Evolutionary conservation across 129 eudicot species (phyloP), one percentile per base, ranked within the genome.

Genomic region (Apium graveolens): DNA sequence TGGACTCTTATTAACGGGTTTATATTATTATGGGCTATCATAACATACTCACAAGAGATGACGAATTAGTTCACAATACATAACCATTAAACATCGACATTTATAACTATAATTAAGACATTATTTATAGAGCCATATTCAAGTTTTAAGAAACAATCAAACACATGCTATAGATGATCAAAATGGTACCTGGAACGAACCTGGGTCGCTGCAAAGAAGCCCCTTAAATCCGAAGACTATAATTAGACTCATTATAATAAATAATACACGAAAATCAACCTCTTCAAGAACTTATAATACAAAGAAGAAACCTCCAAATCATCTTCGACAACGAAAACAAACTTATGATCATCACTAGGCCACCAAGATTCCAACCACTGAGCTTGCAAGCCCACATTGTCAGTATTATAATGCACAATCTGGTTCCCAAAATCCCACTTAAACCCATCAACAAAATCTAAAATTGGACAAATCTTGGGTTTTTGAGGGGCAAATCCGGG

Each of bases 301-400:
- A 95, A 78, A 17, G 94, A 92, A 7, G 98, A 91, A 76, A 95
- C 82, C 83, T 95, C 97, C 57, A 95, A 80, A 87, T 91, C 98
- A 85, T 95, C 98, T 79, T 95, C 97, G 42, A 70, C 97, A 75
- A 95, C 94, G 83, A 95, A 95, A 0, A 91, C 94, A 83, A 95
- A 95, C 81, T 91, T 94, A 53, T 92, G 78, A 84, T 95, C 90
- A 4, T 89, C 84, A 51, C 69, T 78, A 24, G 98, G 98, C 97
- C 97, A 95, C 98, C 98, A 91, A 3, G 96, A 90, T 81, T 95
- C 97, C 78, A 91, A 76, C 97, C 98, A 95, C 85, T 95, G 98
- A 8, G 97, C 93, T 76, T 95, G 98, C 53, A 95, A 81, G n/a
- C 98, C 98, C n/a, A 87, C 97, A 55, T 95, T 95, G 24, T 73